Evolutionary conservation across 2,329 filamentous ascomycete species (phyloP).

Genomic region (Colletotrichum sansevieriae): DNA sequence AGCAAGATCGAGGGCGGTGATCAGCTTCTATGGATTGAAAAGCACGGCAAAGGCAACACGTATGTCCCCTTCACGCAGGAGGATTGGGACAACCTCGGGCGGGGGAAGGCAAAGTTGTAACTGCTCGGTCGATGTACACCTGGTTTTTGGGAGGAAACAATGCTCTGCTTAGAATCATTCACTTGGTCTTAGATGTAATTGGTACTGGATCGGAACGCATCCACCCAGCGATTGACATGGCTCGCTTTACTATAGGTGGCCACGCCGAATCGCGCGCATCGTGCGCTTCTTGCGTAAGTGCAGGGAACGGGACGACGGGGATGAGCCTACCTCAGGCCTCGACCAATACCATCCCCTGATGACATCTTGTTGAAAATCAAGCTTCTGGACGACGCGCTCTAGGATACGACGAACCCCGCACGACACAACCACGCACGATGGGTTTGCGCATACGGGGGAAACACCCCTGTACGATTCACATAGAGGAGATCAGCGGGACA

Average conservation of each 20-base stretch:
- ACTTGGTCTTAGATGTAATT: too few species aligned
- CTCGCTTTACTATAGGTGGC: too few species aligned
- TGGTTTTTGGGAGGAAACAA: too few species aligned
- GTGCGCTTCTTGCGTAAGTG: not conserved
- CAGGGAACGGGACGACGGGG: not conserved
- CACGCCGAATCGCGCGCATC: not conserved
- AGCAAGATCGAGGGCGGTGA: slow-evolving; percentile 50
- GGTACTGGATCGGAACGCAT: not conserved
- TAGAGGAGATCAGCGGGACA: slow-evolving; percentile 30
- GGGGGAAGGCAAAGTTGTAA: slow-evolving; percentile 31
- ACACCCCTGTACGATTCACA: slow-evolving; percentile 30
- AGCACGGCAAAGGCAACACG: slow-evolving; percentile 58
- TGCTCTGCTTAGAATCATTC: too few species aligned
- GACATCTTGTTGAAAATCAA: not conserved
- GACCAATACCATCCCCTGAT: not conserved
- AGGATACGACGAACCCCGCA: slow-evolving; percentile 36
- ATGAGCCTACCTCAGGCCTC: too few species aligned
- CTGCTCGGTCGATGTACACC: too few species aligned
- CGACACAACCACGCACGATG: slow-evolving; percentile 2
- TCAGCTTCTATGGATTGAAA: slow-evolving; percentile 67
- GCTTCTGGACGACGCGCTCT: slow-evolving; percentile 1
- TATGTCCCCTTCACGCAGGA: slow-evolving; percentile 70
- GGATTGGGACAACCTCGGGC: slow-evolving; percentile 64
- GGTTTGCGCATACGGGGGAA: slow-evolving; percentile 14
- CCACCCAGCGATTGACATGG: not conserved